These are phyloP conservation scores for Salix suchowensis DNA, from an alignment of 345 rosid species.

Conservation along the genomic window DNA sequence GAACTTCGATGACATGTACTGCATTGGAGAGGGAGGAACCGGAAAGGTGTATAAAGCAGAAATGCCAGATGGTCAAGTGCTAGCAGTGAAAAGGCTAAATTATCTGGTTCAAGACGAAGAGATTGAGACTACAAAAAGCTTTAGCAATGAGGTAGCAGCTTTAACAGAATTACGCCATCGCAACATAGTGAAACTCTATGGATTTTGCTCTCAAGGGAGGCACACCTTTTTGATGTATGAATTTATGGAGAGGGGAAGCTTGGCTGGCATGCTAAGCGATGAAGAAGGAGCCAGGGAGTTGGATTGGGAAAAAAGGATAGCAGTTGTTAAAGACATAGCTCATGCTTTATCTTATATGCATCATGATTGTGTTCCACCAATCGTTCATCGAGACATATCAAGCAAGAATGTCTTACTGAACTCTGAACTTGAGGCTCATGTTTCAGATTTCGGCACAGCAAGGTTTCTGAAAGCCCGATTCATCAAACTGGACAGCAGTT, in stretches of 20 bases:
- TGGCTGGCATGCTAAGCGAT: no score
- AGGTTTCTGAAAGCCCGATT: slow-evolving; percentile 9
- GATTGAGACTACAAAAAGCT: no score
- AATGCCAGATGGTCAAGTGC: slow-evolving; percentile 1
- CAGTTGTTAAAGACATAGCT: slow-evolving; percentile 3
- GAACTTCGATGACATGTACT: slow-evolving; percentile 11
- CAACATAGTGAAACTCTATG: background rate
- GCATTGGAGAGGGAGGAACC: slow-evolving; percentile 23
- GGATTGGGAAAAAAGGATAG: background rate
- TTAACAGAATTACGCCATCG: background rate
- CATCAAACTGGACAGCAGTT: slow-evolving; percentile 4
- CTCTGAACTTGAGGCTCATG: slow-evolving; percentile 6
- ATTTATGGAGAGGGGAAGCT: no score
- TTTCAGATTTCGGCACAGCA: slow-evolving; percentile 12
- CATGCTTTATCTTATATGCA: slow-evolving; percentile 25
- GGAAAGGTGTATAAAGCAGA: slow-evolving; percentile 24
- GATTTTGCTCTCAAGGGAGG: background rate
- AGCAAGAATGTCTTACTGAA: background rate
- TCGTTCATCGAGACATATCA: slow-evolving; percentile 23
- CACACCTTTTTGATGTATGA: no score
- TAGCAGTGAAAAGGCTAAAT: slow-evolving; percentile 30
- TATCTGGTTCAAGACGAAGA: background rate
- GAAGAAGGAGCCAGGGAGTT: no score
- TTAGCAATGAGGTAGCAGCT: background rate
- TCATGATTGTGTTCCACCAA: slow-evolving; percentile 14